Evolutionary conservation across 495 filamentous ascomycete species (phyloP).

Genomic region (Recurvomyces mirabilis): DNA sequence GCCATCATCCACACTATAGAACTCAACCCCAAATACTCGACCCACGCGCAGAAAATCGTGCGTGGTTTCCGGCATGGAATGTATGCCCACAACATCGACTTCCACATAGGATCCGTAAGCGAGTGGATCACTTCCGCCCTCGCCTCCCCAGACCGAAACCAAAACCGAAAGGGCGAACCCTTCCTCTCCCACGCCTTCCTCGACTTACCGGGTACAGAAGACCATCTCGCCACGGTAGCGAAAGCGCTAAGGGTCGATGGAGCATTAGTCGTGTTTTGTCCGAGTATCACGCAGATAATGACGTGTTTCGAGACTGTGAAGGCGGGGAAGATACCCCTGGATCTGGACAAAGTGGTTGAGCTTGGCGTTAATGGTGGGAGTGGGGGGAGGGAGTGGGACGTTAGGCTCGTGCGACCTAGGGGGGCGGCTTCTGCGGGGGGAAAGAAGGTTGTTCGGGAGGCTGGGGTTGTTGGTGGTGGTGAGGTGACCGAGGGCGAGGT

Average conservation of each 20-base stretch:
- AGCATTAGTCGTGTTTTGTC: constrained; percentile 55
- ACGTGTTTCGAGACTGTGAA: constrained; percentile 46
- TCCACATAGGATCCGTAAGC: constrained; percentile 54
- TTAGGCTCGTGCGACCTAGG: constrained; percentile 41
- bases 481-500: constrained; percentile 6
- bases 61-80: constrained; percentile 55
- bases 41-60: constrained; percentile 49
- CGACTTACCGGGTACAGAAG: constrained; percentile 53
- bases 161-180: constrained; percentile 24
- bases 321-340: constrained; percentile 40
- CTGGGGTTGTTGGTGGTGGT: constrained; percentile 38
- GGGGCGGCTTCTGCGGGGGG: constrained; percentile 37
- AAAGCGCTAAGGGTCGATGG: constrained; percentile 51
- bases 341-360: constrained; percentile 54
- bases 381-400: constrained; percentile 53
- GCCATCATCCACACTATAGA: constrained; percentile 67
- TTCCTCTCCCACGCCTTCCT: constrained; percentile 60
- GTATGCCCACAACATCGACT: constrained; percentile 55
- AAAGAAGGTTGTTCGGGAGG: constrained; percentile 47
- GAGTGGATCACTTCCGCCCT: constrained; percentile 49
- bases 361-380: constrained; percentile 45
- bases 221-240: constrained; percentile 46
- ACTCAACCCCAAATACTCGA: constrained; percentile 44
- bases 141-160: too few species aligned
- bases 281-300: constrained; percentile 65